Base-by-base conservation (phyloP, 139 green algal species). In the Chlamydomonas applanata region DNA sequence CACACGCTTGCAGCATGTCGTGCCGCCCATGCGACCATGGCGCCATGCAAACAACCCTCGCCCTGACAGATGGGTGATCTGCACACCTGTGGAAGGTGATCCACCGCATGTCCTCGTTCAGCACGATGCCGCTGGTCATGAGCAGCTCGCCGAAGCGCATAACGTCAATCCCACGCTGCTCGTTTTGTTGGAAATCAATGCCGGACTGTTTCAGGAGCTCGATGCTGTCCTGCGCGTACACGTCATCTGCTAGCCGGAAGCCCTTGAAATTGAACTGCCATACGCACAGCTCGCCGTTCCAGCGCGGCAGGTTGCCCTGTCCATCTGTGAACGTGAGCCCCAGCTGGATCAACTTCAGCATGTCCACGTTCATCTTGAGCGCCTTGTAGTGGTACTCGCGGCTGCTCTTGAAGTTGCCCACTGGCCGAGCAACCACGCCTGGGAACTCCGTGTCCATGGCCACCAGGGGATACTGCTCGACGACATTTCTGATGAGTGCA, bases 211-310 rank as follows among this genome's bases (percentile, higher is more conserved):
- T 96, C 32, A 99, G 85, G 49, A 99, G 84, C 85, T 99, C 95
- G 40, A 99, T 99, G 53, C 86, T 95, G 80, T 99, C 95, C 73
- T 94, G 87, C 0, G 95, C 96, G 68, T 98, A 99, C 75, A 99
- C 93, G 80, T 99, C 96, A 19, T 98, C 94, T 0, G 74, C 75
- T 1, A 98, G 75, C 52, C 82, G 80, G 74, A 99, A 99, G 82
- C 98, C 83, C 84, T 83, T 89, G 85, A 99, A 99, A 81, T 99
- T 99, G 83, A 99, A 99, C 79, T 99, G 96, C 96, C 96, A 99
- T 3, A 98, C 91, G 72, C 89, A 96, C 4, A 96, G 89, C 82
- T 99, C 90, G 2, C 88, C 91, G 69, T 91, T 90, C 62, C 80
- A 87, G 5, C 79, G 56, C 0, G 96, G 95, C 57, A 99, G 84